phyloP scores from a whole-genome alignment of 352 stramenopile genomes.

The Phytopythium vexans region DNA sequence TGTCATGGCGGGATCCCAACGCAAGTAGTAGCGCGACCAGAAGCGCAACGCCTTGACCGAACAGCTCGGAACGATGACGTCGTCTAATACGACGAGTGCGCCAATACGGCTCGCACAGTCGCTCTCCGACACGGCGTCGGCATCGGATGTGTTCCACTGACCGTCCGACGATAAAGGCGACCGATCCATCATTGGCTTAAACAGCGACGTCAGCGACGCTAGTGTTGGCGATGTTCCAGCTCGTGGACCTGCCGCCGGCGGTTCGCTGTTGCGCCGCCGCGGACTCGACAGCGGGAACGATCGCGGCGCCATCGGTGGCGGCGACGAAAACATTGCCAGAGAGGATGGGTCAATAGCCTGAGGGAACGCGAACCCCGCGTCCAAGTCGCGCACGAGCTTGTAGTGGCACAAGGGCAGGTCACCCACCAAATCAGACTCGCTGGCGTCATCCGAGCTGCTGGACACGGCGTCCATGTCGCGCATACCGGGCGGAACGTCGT shows the following conservation, averaged over 20 bases:
- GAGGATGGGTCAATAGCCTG: slow-evolving; percentile 28
- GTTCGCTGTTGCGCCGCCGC: background rate
- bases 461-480: background rate
- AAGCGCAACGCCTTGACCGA: slow-evolving; percentile 70
- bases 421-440: slow-evolving; percentile 12
- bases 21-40: slow-evolving; percentile 79
- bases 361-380: slow-evolving; percentile 53
- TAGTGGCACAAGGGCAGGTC: slow-evolving; percentile 29
- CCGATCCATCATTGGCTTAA: slow-evolving; percentile 24
- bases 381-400: slow-evolving; percentile 54
- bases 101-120: slow-evolving; percentile 34
- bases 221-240: slow-evolving; percentile 8
- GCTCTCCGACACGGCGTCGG: slow-evolving; percentile 28
- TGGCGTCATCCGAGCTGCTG: slow-evolving; percentile 18
- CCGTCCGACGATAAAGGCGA: slow-evolving; percentile 19
- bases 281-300: slow-evolving; percentile 12
- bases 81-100: slow-evolving; percentile 30
- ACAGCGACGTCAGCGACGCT: slow-evolving; percentile 35
- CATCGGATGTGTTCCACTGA: slow-evolving; percentile 27
- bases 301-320: slow-evolving; percentile 13
- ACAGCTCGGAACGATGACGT: slow-evolving; percentile 68
- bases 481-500: background rate
- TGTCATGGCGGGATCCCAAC: slow-evolving; percentile 61
- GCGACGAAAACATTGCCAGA: slow-evolving; percentile 21
- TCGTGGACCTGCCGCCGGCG: slow-evolving; percentile 1